Base-by-base conservation (phyloP, 164 flowering plant genomes). In the Tetrastigma voinierianum region DNA sequence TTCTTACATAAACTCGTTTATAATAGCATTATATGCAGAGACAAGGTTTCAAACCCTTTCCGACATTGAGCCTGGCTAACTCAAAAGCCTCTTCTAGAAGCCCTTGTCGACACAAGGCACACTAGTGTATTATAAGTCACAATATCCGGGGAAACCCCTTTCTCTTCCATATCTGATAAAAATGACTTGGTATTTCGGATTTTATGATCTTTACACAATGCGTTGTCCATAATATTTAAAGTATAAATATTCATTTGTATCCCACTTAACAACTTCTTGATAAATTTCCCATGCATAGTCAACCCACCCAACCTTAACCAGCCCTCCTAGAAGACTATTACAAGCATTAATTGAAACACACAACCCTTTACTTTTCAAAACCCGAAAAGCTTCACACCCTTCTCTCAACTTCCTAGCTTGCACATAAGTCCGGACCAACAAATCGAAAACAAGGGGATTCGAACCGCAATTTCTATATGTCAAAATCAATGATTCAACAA, bases 141-240 rank as follows among this genome's bases (percentile, higher is more conserved):
- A 19, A 52, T 64, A 81, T 90, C 93, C 0, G 90, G 72, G 78
- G 65, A 77, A 56, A 90, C 71, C n/a, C 95, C 95, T 70, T 75
- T 86, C 65, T 62, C 72, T 70, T 84, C 93, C 91, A 88, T 82
- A n/a, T 83, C 89, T 32, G 62, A 56, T 21, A 89, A 60, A 69
- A 89, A 84, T 10, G 25, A 23, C 48, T 72, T 73, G 0, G 77
- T 89, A 2, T 72, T 56, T 56, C 76, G 81, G 21, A 86, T 70
- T 61, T 86, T 87, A 10, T 76, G 46, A 53, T 88, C 91, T 69
- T 91, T 93, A 66, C 93, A 93, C 46, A 89, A 70, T 8, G 88
- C 97, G 79, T 90, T 88, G 51, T 86, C 74, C 94, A 93, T 89
- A 25, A 93, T 93, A 70, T 93, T 93, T 10, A 93, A 66, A 0